A percentile compares a stretch with the other conserved stretches of the same genome.
Evolutionary conservation across 2,329 filamentous ascomycete genomes (phyloP).

Genomic region (Trichoderma hamatum): DNA sequence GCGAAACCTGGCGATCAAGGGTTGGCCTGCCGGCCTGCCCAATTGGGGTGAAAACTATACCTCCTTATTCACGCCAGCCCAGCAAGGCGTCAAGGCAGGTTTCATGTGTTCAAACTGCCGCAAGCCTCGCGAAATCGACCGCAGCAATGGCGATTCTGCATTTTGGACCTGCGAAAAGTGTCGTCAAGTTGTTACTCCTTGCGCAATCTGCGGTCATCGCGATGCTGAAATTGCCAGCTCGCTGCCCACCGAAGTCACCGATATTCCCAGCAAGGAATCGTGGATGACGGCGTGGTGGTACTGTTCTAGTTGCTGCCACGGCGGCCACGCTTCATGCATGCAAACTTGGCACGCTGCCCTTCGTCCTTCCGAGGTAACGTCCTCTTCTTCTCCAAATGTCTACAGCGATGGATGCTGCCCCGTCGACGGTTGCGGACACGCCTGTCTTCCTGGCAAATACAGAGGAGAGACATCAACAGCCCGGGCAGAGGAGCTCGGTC

Average conservation of each 20-base stretch:
- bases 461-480: conserved; percentile 51
- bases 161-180: conserved; percentile 65
- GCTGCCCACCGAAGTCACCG: conserved; percentile 39
- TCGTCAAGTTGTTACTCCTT: conserved; percentile 54
- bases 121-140: conserved; percentile 59
- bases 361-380: conserved; percentile 30
- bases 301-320: conserved; percentile 64
- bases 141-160: conserved; percentile 46
- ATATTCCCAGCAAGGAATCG: conserved; percentile 30
- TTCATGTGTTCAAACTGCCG: conserved; percentile 60
- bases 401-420: conserved; percentile 63
- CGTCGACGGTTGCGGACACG: conserved; percentile 66
- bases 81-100: conserved; percentile 57
- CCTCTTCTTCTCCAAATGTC: conserved; percentile 32
- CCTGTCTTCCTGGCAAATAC: conserved; percentile 62
- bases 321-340: conserved; percentile 63
- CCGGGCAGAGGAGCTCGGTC: conserved; percentile 56
- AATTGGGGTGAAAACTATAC: conserved; percentile 60
- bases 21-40: conserved; percentile 56
- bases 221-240: conserved; percentile 50
- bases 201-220: conserved; percentile 61
- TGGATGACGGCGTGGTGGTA: conserved; percentile 61
- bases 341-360: conserved; percentile 58
- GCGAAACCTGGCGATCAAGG: conserved; percentile 62
- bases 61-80: conserved; percentile 56